Evolutionary conservation across 306 rosid species (phyloP).

Genomic region (Rosa multiflora): DNA sequence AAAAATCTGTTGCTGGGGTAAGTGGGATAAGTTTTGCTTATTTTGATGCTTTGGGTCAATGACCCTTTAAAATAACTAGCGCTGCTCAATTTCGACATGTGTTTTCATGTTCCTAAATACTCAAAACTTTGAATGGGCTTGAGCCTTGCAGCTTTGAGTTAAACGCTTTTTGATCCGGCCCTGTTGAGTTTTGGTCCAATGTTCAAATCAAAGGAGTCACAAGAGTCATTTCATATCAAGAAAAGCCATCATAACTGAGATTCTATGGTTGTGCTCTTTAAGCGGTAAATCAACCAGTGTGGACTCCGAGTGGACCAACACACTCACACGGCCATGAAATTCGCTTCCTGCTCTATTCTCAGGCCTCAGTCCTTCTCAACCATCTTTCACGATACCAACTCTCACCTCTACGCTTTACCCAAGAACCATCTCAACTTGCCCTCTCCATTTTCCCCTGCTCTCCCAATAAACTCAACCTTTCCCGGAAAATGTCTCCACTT

Average conservation of each 20-base stretch:
- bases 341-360: constrained; percentile 32
- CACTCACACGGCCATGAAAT: constrained; percentile 33
- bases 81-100: too few relatives aligned
- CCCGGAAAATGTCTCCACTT: constrained; percentile 41
- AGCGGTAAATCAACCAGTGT: constrained; percentile 2
- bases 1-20: too few relatives aligned
- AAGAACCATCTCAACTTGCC: constrained; percentile 21
- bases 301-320: constrained; percentile 1
- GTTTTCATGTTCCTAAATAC: too few relatives aligned
- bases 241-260: not conserved
- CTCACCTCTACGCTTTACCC: constrained; percentile 9
- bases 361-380: constrained; percentile 22
- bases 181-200: not conserved
- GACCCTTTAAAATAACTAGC: too few relatives aligned
- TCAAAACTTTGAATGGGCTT: not conserved
- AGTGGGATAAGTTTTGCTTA: too few relatives aligned
- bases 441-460: constrained; percentile 31
- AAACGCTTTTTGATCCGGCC: not conserved
- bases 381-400: constrained; percentile 5
- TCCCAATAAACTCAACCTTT: constrained; percentile 25
- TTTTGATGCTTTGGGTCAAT: too few relatives aligned
- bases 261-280: not conserved
- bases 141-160: not conserved
- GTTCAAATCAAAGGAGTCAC: not conserved
- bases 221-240: not conserved